Evolutionary conservation across 2,329 filamentous ascomycete species (phyloP).

Genomic region (Cryphonectria japonica): DNA sequence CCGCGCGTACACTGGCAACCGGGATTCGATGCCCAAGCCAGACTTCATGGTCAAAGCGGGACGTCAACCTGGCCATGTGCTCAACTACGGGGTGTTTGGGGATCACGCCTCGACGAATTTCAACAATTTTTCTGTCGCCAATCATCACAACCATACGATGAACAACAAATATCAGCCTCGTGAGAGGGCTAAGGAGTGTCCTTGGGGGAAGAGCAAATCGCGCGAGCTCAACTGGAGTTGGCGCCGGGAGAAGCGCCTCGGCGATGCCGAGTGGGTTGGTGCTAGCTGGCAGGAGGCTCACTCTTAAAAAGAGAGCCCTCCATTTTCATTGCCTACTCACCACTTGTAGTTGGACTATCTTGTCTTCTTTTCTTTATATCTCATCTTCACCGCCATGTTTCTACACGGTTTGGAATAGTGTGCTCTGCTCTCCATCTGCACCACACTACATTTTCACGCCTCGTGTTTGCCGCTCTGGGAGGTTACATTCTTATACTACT

Average conservation of each 20-base stretch:
- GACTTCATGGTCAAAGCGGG: slow-evolving; percentile 48
- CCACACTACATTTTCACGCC: slow-evolving; percentile 30
- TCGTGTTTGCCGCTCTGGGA: slow-evolving; percentile 31
- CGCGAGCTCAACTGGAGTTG: slow-evolving; percentile 62
- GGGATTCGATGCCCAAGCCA: slow-evolving; percentile 49
- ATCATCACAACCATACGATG: slow-evolving; percentile 34
- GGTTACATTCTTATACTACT: slow-evolving; percentile 28
- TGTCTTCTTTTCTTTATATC: slow-evolving; percentile 30
- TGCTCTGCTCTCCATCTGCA: slow-evolving; percentile 33
- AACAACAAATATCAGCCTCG: slow-evolving; percentile 45
- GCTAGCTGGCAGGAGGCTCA: slow-evolving; percentile 71
- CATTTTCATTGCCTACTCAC: slow-evolving; percentile 41
- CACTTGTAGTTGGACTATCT: slow-evolving; percentile 65
- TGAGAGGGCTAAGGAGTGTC: slow-evolving; percentile 57
- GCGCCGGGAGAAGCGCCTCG: slow-evolving; percentile 66
- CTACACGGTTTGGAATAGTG: slow-evolving; percentile 14
- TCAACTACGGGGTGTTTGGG: slow-evolving; percentile 54
- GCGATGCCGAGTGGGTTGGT: slow-evolving; percentile 92
- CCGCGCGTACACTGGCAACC: slow-evolving; percentile 63
- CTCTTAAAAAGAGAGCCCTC: slow-evolving; percentile 38
- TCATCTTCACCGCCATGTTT: slow-evolving; percentile 20
- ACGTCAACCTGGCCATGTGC: slow-evolving; percentile 47
- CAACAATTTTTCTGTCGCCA: slow-evolving; percentile 32
- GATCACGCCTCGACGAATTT: slow-evolving; percentile 40
- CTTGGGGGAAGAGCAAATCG: slow-evolving; percentile 56